Evolutionary conservation across 768 basidiomycete genomes (phyloP).

Genomic region (Austroboletus eburneus): DNA sequence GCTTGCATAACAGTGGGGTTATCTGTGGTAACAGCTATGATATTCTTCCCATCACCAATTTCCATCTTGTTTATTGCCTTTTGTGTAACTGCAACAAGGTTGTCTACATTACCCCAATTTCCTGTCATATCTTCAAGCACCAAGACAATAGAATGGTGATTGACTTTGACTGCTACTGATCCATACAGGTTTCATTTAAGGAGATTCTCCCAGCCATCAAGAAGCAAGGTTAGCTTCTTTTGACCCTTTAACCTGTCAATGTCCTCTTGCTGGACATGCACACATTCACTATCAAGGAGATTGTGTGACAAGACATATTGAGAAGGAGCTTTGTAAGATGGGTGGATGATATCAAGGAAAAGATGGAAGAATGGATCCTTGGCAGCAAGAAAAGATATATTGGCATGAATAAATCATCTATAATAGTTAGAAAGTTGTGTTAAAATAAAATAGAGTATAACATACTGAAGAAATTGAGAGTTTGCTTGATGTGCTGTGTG

Average conservation of each 20-base stretch:
- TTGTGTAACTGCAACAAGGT: constrained; percentile 14
- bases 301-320: constrained; percentile 24
- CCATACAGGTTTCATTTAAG: constrained; percentile 27
- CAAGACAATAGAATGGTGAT: constrained; percentile 22
- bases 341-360: constrained; percentile 22
- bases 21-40: constrained; percentile 29
- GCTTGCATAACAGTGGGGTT: constrained; percentile 31
- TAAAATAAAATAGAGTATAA: too few species aligned
- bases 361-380: constrained; percentile 18
- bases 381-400: constrained; percentile 18
- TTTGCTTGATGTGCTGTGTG: too few species aligned
- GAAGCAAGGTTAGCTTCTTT: constrained; percentile 21
- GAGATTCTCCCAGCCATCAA: constrained; percentile 34
- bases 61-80: constrained; percentile 19
- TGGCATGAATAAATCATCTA: constrained; percentile 21
- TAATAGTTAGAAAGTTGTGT: not conserved
- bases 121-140: constrained; percentile 26
- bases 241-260: constrained; percentile 6
- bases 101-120: constrained; percentile 17
- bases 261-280: constrained; percentile 19
- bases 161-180: constrained; percentile 20
- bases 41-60: constrained; percentile 9
- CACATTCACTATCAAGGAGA: constrained; percentile 21
- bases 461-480: too few species aligned
- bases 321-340: constrained; percentile 21